Evolutionary conservation across 345 rosid genomes (phyloP).

Genomic region (Kandelia obovata): DNA sequence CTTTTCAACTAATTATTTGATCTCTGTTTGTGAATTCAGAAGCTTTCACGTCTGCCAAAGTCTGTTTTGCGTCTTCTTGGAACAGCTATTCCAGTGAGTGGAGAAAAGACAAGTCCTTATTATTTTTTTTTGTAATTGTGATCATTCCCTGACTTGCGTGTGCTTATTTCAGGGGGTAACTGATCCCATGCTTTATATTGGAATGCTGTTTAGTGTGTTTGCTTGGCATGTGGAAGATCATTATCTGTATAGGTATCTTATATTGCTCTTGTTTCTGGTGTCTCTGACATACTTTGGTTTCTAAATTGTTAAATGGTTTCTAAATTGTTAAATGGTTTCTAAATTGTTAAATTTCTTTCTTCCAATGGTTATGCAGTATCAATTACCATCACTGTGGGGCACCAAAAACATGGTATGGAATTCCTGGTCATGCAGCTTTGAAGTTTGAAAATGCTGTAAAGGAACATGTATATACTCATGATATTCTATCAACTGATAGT

Average conservation of each 20-base stretch:
- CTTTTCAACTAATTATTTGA: conserved; percentile 2
- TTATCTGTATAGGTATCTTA: conserved; percentile 80
- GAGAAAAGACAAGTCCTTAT: background rate
- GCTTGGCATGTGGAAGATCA: conserved; percentile 99
- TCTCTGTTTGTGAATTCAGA: conserved; percentile 42
- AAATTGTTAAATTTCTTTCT: background rate
- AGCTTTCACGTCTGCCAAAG: conserved; percentile 76
- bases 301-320: background rate
- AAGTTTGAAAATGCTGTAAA: conserved; percentile 87
- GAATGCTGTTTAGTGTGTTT: conserved; percentile 98
- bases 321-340: background rate
- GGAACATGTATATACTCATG: conserved; percentile 74
- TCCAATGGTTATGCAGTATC: conserved; percentile 49
- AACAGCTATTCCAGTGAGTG: conserved; percentile 76
- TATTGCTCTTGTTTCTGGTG: background rate
- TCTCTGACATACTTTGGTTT: background rate
- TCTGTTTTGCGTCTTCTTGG: conserved; percentile 84
- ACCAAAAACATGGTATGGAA: conserved; percentile 97
- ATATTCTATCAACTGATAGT: conserved; percentile 67
- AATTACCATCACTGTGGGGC: conserved; percentile 99
- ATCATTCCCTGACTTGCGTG: conserved; percentile 6
- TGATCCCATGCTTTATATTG: conserved; percentile 99
- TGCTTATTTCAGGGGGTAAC: conserved; percentile 85
- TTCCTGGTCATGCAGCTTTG: conserved; percentile 92
- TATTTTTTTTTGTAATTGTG: background rate